Evolutionary conservation across 2,329 filamentous ascomycete genomes (phyloP), one percentile per base, ranked within the genome.

Genomic region (Botrytis hyacinthi): DNA sequence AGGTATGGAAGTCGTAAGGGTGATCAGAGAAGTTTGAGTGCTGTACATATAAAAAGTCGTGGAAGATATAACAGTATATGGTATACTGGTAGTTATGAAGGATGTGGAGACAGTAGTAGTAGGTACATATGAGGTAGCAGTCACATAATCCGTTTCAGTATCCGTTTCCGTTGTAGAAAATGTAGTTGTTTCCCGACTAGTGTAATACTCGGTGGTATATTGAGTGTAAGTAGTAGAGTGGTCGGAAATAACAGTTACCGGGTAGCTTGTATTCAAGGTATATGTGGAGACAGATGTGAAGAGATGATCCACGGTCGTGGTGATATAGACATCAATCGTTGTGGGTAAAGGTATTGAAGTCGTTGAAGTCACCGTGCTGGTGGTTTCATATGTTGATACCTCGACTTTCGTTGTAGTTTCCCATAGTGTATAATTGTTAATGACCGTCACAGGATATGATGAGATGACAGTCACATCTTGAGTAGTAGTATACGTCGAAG

Each of bases 371-470:
- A 72, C 26, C 7, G 57, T 61, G 51, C 54, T 71, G 26, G 69
- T 71, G 12, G 70, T 68, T 26, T 63, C 29, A 68, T 68, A 72
- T n/a, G 59, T 71, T n/a, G 35, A 63, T 37, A 40, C 26, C 22
- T 60, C 32, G 32, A 40, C 35, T 9, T 54, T 29, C 20, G 70
- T 73, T 7, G 42, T 67, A 26, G 60, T 72, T 26, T 29, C 42
- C 70, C 63, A 68, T 54, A 40, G 26, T n/a, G 73, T 72, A 26
- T 68, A 42, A 61, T 72, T 71, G 54, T 51, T 62, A 26, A 44
- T 71, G 10, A 75, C 35, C n/a, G 73, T 74, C n/a, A 73, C 54
- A 16, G 74, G 74, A 61, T 73, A 74, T 35, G 69, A 71, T 42
- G 57, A 62, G 20, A 51, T 63, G 14, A 63, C 2, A 22, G 59